Base-by-base conservation (phyloP, 106 monocot genomes). In the Acorus gramineus region DNA sequence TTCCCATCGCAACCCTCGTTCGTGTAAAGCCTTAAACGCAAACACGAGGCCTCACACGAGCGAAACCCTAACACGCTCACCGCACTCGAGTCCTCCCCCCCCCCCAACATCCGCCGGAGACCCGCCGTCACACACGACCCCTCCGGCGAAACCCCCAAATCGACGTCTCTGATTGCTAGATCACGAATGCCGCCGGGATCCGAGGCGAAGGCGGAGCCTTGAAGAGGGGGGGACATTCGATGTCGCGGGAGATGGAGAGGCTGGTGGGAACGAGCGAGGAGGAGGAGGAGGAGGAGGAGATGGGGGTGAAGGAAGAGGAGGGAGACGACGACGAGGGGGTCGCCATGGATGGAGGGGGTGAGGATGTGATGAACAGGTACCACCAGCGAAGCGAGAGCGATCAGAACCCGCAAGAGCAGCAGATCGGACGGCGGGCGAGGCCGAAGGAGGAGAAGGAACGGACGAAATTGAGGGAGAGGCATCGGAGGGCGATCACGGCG, bases 1-100 rank as follows among this genome's bases (percentile, higher is more conserved):
- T 65, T 66, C 13, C 10, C 5, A 49, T 63, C 72, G 42, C 58
- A 47, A 58, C 8, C 59, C 73, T 50, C 66, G 53, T 69, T 63
- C 79, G 84, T 84, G 84, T 66, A 66, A 78, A 76, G 71, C 73
- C 28, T 66, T 66, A 73, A 69, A 11, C 49, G 65, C 59, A 45
- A 69, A 70, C 73, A 76, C 76, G 65, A 56, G 72, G 46, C 47
- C 47, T 46, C 84, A 59, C 86, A 86, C 86, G 86, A 79, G 82
- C 73, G 82, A 82, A 86, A 82, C 86, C 82, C 86, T 86, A 82
- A 62, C n/a, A 11, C 9, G 14, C 59, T 13, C 57, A 7, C 4
- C 52, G 50, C 61, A 28, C 50, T 57, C 7, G 28, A 0, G 28
- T 28, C 62, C n/a, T 59, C 51, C 50, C 55, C 61, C 62, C 12